These are phyloP conservation scores for Dipteronia dyeriana DNA, from an alignment of 345 rosid genomes.

Conservation along the genomic window DNA sequence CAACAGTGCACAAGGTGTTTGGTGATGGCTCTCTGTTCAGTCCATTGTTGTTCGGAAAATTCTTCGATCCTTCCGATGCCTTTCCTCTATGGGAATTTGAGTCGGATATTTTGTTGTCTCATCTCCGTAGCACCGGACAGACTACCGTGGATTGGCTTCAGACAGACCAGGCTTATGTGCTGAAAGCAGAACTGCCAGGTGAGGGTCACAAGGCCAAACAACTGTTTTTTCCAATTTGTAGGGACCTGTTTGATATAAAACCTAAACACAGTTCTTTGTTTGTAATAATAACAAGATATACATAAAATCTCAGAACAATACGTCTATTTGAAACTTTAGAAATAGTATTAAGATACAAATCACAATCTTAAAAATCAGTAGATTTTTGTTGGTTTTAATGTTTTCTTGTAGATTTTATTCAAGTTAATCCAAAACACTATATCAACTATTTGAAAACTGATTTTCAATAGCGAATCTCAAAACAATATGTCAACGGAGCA, in stretches of 20 bases:
- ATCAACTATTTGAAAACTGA: no score
- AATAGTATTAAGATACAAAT: background rate
- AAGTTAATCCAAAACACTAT: background rate
- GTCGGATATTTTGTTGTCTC: constrained; percentile 52
- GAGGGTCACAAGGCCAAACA: constrained; percentile 2
- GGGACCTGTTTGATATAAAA: background rate
- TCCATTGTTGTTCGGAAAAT: constrained; percentile 81
- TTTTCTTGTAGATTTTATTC: background rate
- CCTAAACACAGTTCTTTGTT: no score
- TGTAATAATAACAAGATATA: background rate
- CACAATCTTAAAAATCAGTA: no score
- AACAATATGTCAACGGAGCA: background rate
- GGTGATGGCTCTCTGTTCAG: constrained; percentile 86
- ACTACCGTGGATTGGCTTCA: constrained; percentile 73
- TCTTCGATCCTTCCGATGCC: constrained; percentile 91
- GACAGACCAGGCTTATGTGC: constrained; percentile 69
- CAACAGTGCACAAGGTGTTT: constrained; percentile 53
- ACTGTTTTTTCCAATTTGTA: background rate
- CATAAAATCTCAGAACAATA: background rate
- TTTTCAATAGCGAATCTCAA: background rate
- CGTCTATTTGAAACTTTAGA: background rate
- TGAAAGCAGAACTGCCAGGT: constrained; percentile 81
- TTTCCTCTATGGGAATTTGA: constrained; percentile 93
- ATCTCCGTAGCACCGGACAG: constrained; percentile 61
- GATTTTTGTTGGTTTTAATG: background rate